Evolutionary conservation across 1,284 basidiomycete genomes (phyloP).

Genomic region (Caloboletus firmus): DNA sequence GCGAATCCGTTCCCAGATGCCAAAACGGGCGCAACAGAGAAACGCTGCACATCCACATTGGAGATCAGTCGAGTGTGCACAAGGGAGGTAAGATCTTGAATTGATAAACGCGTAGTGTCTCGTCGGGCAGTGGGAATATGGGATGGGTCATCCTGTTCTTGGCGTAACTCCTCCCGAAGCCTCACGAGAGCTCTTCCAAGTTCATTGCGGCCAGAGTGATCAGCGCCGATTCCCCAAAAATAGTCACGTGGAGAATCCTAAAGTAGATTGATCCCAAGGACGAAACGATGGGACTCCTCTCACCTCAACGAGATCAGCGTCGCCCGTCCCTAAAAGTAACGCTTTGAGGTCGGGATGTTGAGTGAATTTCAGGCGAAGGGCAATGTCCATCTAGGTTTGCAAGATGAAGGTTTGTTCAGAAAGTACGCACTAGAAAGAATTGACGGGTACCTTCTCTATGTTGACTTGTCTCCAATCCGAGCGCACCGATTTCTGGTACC

Average conservation of each 20-base stretch:
- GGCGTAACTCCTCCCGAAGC: conserved; percentile 50
- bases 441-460: conserved; percentile 48
- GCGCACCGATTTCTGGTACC: conserved; percentile 57
- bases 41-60: conserved; percentile 1
- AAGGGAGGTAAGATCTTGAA: conserved; percentile 34
- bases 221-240: conserved; percentile 67
- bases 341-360: conserved; percentile 57
- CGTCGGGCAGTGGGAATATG: conserved; percentile 29
- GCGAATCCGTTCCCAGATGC: neutral
- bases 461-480: conserved; percentile 64
- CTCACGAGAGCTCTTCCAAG: conserved; percentile 68
- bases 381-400: conserved; percentile 56
- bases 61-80: conserved; percentile 9
- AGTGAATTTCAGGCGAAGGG: conserved; percentile 60
- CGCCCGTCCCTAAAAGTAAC: conserved; percentile 57
- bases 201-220: conserved; percentile 63
- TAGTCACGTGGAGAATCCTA: conserved; percentile 66
- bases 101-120: conserved; percentile 33
- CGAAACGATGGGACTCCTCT: conserved; percentile 2
- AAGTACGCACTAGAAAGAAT: neutral
- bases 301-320: conserved; percentile 63
- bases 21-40: conserved; percentile 1
- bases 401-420: neutral
- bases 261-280: neutral
- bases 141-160: conserved; percentile 27